These are phyloP conservation scores for Cryptosporidium viatorum DNA, from an alignment of 169 alveolate species.

Conservation along the genomic window DNA sequence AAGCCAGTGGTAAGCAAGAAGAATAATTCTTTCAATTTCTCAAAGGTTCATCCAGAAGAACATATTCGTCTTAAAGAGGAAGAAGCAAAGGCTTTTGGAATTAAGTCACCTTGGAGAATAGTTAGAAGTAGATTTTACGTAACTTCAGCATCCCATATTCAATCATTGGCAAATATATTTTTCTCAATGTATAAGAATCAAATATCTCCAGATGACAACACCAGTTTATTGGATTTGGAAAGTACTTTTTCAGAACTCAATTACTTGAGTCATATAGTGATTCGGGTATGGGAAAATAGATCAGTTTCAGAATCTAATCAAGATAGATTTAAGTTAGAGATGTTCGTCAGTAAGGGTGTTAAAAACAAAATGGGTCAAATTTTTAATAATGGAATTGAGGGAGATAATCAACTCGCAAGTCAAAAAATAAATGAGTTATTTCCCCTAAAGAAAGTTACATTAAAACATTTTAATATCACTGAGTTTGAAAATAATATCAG, in stretches of 20 bases:
- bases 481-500: constrained; percentile 29
- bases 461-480: not conserved
- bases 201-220: constrained; percentile 79
- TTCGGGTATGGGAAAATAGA: constrained; percentile 86
- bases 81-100: constrained; percentile 87
- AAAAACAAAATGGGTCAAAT: constrained; percentile 79
- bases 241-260: constrained; percentile 82
- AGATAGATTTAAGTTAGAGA: constrained; percentile 81
- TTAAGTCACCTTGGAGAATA: constrained; percentile 87
- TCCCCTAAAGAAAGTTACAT: constrained; percentile 8
- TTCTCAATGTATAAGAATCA: not conserved
- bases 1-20: not conserved
- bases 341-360: constrained; percentile 87
- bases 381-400: not conserved
- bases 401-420: not conserved
- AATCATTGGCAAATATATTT: constrained; percentile 83
- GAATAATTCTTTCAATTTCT: not conserved
- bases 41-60: constrained; percentile 78
- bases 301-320: constrained; percentile 37
- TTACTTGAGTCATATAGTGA: constrained; percentile 86
- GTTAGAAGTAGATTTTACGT: constrained; percentile 91
- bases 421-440: constrained; percentile 1
- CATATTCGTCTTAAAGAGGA: constrained; percentile 84
- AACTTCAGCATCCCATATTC: constrained; percentile 89
- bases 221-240: constrained; percentile 76